Evolutionary conservation across 192 early-diverging fungal genomes (phyloP), one percentile per base, ranked within the genome.

Genomic region (Spizellomyces punctatus): DNA sequence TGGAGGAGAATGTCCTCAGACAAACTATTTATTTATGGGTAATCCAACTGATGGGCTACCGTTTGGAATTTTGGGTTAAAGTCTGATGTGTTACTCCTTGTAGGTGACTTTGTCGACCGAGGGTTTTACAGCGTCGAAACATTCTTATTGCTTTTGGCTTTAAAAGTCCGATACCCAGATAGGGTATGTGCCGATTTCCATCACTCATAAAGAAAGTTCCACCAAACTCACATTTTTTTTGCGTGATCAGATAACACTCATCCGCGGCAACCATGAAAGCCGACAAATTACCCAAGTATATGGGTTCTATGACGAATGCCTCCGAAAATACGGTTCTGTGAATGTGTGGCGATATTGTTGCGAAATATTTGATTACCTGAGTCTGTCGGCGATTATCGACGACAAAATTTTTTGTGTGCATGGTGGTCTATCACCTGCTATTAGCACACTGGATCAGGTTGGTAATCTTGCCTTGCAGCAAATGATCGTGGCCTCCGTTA

Each of bases 201-300:
- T 61, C 59, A 54, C 17, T 54, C 12, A 19, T 54, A 2, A 4
- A 2, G 2, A 19, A n/a, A 54, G 17, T 54, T 4, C 17, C 0
- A 12, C 50, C 14, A 4, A 4, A 54, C 17, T 54, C 50, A 19
- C 0, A 54, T n/a, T 4, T 2, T 19, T n/a, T 54, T 19, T 52
- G 66, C 42, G 19, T 10, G 16, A 42, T n/a, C 57, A 76, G 78
- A 92, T 99, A 72, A 97, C 95, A 8, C 92, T 99, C 70, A 88
- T 99, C 64, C 90, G 98, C 59, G 98, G 98, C 45, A 99, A 99
- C 84, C 98, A 99, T 76, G 98, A 99, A 86, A 93, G 91, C 69
- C 87, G 98, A 36, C 96, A 99, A 85, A 98, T 99, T 66, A 99
- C 98, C 5, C 96, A 98, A 84, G 95, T 97, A 9, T 99, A 98